Evolutionary conservation across 805 yeast genomes (phyloP), one percentile per base, ranked within the genome.

Genomic region (Torulaspora gathmanii): DNA sequence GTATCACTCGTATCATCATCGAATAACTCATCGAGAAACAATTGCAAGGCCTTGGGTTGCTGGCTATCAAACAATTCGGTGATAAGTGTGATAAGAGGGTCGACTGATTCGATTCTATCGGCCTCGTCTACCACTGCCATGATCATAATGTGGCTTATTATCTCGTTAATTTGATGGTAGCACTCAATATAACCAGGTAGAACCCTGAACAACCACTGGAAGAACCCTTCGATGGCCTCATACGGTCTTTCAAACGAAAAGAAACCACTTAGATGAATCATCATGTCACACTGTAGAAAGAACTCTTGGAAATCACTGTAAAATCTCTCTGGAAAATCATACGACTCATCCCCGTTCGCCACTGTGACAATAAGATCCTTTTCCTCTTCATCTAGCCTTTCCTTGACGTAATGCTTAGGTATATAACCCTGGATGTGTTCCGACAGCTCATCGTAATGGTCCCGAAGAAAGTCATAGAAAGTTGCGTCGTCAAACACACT

Each of bases 311-410:
- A 46, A 3, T 39, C 38, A 7, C 33, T 12, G 38, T 56, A 58
- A 17, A 60, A 51, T 16, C 48, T 33, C 8, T 30, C 33, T 0
- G 64, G 64, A 27, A 47, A 51, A 35, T 58, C 61, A 16, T 28
- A 40, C 5, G 26, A 29, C 1, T 19, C 20, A 5, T 30, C 39
- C 10, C 35, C 33, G 6, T 28, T 31, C 30, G 39, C 17, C 45
- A 35, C 31, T 5, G 22, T 34, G 23, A 41, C 19, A 7, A 40
- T 29, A 10, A 11, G 11, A n/a, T 30, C 35, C n/a, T 25, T 30
- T 33, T 37, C 33, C 10, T 25, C 40, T 15, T 35, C 40, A 4
- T 16, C 30, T n/a, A 36, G 22, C 19, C 36, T 37, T 2, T 47
- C 40, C 8, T 45, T 40, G 13, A 25, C 43, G 13, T 23, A 30